Base-by-base conservation (phyloP, 116 monocot genomes). In the Papilionanthe hybrid region DNA sequence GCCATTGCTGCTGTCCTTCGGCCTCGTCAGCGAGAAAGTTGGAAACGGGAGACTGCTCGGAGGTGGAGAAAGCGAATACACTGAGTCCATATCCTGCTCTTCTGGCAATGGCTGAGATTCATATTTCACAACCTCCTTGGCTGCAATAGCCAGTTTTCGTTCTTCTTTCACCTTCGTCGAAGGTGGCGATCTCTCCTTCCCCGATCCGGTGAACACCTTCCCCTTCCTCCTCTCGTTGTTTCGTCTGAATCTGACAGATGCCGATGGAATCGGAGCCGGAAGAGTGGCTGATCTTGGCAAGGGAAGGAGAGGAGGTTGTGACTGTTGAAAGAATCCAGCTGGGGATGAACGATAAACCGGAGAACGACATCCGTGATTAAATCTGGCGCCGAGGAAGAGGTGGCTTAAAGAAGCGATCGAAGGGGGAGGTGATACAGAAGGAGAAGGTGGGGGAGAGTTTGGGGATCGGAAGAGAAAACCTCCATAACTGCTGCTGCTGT, bases 11-110 rank as follows among this genome's bases (percentile, higher is more conserved):
- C 20, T 44, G 10, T 9, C 43, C 44, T 73, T 73, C 5, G 42
- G 73, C 73, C 22, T 73, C 44, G 23, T 44, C 73, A 73, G 1
- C 20, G 73, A 73, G 44, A 73, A 73, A 45, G 18, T 73, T 4
- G 73, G 73, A 73, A 73, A 73, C 44, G 73, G 73, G 11, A 73
- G 44, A 73, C 73, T 45, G 45, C 73, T 73, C 20, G 73, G 73
- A 5, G 73, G 73, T 19, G 73, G 73, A 15, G 73, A 73, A 1
- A n/a, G 42, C 22, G 73, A 73, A 42, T 43, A 73, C 42, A 73
- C 73, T 9, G 42, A 42, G 2, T 73, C 73, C 73, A 43, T 19
- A 6, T 43, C 44, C 19, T 44, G n/a, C 19, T 73, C 22, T 9
- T 43, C 42, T 28, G 41, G 17, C 71, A 18, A 41, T 71, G 71